A percentile compares a stretch with the other conserved stretches of the same genome.
Evolutionary conservation across 1,284 basidiomycete genomes (phyloP).

Genomic region (Rhodotorula sp.): DNA sequence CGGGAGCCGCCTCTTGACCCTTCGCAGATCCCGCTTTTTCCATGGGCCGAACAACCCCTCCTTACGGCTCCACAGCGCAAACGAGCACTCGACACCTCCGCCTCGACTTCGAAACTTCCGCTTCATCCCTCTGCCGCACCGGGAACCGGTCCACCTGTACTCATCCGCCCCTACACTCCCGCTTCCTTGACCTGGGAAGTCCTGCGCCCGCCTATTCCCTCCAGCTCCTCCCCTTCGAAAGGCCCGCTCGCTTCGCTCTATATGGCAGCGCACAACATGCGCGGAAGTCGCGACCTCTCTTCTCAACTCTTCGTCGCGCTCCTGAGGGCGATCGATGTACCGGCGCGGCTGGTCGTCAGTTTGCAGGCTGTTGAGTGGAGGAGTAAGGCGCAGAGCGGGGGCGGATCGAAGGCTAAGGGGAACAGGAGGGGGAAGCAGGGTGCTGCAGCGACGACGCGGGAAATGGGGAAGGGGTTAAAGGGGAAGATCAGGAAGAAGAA

Average conservation of each 20-base stretch:
- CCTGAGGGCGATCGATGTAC: slow-evolving; percentile 81
- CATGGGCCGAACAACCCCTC: slow-evolving; percentile 13
- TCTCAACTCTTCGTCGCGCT: slow-evolving; percentile 89
- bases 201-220: neutral
- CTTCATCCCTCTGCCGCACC: neutral
- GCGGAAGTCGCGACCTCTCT: slow-evolving; percentile 81
- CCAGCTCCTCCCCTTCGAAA: neutral
- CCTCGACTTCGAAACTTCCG: neutral
- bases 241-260: neutral
- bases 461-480: neutral
- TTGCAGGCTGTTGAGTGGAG: slow-evolving; percentile 68
- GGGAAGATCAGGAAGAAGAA: too few relatives aligned
- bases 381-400: slow-evolving; percentile 62
- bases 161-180: slow-evolving; percentile 13
- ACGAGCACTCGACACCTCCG: neutral
- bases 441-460: neutral
- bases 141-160: neutral
- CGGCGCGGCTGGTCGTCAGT: slow-evolving; percentile 82
- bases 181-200: slow-evolving; percentile 17
- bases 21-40: slow-evolving; percentile 2
- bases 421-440: slow-evolving; percentile 5
- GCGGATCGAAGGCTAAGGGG: slow-evolving; percentile 16
- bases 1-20: neutral
- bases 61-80: slow-evolving; percentile 6
- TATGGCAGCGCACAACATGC: slow-evolving; percentile 55